A percentile compares a stretch with the other conserved stretches of the same genome.
These are phyloP conservation scores for Periconia macrospinosa DNA, from an alignment of 2,329 filamentous ascomycete species.

Conservation along the genomic window DNA sequence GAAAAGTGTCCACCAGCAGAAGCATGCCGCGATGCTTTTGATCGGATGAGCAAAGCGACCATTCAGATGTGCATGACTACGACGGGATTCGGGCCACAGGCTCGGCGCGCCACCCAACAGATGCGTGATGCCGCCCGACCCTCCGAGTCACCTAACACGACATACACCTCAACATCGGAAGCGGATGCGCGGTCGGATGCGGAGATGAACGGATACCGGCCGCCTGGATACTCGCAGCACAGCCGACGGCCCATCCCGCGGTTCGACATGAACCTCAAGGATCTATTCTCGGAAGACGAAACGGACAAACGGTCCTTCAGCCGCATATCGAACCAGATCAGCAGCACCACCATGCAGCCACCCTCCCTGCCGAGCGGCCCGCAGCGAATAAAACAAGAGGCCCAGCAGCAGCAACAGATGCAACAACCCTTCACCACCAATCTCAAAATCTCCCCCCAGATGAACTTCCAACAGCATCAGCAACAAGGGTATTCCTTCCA, in stretches of 20 bases:
- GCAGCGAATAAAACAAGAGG: constrained; percentile 28
- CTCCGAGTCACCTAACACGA: constrained; percentile 25
- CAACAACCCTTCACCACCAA: constrained; percentile 21
- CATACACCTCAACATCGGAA: constrained; percentile 31
- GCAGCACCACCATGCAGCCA: constrained; percentile 33
- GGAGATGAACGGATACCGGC: constrained; percentile 32
- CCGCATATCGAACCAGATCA: constrained; percentile 40
- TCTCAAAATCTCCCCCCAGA: constrained; percentile 14
- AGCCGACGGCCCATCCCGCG: constrained; percentile 51
- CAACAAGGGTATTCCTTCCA: neutral
- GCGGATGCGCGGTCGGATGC: constrained; percentile 38
- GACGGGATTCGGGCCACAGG: constrained; percentile 70
- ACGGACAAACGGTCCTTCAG: constrained; percentile 43
- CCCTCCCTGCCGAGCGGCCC: constrained; percentile 29
- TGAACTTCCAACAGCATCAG: constrained; percentile 13
- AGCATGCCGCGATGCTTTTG: constrained; percentile 91
- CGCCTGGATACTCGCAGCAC: constrained; percentile 24
- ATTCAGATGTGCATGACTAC: constrained; percentile 92
- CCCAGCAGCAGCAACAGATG: constrained; percentile 29
- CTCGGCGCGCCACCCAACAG: constrained; percentile 27
- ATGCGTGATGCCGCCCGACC: constrained; percentile 16
- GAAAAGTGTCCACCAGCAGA: constrained; percentile 95
- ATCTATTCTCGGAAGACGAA: constrained; percentile 44
- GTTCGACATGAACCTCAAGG: constrained; percentile 55
- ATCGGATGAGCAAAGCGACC: constrained; percentile 91